Evolutionary conservation across 345 rosid species (phyloP), one percentile per base, ranked within the genome.

Genomic region (Syzygium aromaticum): DNA sequence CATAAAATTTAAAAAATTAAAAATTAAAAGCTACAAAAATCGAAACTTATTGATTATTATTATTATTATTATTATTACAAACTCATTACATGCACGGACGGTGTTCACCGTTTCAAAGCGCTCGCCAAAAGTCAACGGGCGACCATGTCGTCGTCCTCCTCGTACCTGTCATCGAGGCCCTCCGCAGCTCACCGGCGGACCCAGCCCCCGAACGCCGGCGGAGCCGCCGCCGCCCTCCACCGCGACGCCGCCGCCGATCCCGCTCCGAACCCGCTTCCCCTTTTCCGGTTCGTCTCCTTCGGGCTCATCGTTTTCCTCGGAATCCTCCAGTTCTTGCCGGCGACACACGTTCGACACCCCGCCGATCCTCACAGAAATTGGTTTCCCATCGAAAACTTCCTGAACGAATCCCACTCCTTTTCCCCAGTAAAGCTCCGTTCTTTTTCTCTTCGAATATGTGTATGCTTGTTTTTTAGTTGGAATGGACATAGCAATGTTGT

Each of bases 331-430:
- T 85, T 90, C 84, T 63, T 61, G 87, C 93, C 94, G 52, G 92
- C 92, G 46, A 89, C 94, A 59, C 94, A 91, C 88, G 86, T 91
- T 63, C 93, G 92, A 1, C 78, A 92, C 87, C 91, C 93, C 3
- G 63, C 77, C 4, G 92, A 92, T 38, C 92, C 91, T 87, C 52
- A 64, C 40, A 88, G 92, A 86, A 92, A 64, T 46, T 91, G 93
- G 94, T 33, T 91, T 67, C 91, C 92, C 2, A 27, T 87, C 84
- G 80, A 80, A 73, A 38, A 21, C 49, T 19, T 38, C 49, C 4
- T 5, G 43, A 23, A 27, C 84, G 73, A 51, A 38, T 54, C 85
- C 15, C 0, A 56, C 56, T 86, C 88, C 6, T 3, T 89, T 67
- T 86, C 90, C n/a, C 64, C 86, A 14, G 94, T 87, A 51, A 14